Conservation (phyloP, 2,329 filamentous ascomycete species). For the Ceratocystis papillata region DNA sequence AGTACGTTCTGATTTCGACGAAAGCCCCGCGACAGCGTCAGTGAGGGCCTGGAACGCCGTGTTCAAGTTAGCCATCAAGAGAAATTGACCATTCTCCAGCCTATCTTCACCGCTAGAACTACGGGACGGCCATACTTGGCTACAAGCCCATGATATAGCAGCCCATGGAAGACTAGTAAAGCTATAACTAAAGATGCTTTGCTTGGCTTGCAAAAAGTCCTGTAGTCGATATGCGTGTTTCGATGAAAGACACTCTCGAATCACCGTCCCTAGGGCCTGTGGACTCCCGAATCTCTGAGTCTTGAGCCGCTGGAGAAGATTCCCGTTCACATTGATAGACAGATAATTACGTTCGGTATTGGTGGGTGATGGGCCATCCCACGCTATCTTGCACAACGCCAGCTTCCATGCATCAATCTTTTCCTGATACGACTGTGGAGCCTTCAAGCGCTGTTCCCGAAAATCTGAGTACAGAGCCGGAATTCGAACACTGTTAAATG, state of each 20-base stretch:
- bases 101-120: conserved; percentile 40
- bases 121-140: conserved; percentile 54
- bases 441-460: conserved; percentile 57
- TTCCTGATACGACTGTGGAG: conserved; percentile 74
- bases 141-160: conserved; percentile 64
- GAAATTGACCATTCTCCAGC: conserved; percentile 51
- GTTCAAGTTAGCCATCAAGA: conserved; percentile 54
- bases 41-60: conserved; percentile 46
- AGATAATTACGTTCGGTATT: conserved; percentile 39
- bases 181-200: conserved; percentile 60
- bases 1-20: conserved; percentile 51
- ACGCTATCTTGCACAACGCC: conserved; percentile 58
- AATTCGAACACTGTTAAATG: conserved; percentile 53
- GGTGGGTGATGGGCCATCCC: conserved; percentile 45
- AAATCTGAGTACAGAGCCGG: conserved; percentile 87
- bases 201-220: conserved; percentile 53
- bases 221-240: conserved; percentile 59
- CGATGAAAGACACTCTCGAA: conserved; percentile 60
- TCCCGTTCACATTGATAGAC: conserved; percentile 46
- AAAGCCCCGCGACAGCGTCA: conserved; percentile 35
- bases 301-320: conserved; percentile 60
- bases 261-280: conserved; percentile 64
- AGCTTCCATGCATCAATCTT: conserved; percentile 71
- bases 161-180: conserved; percentile 60
- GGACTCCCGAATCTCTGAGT: conserved; percentile 71